Evolutionary conservation across 2,329 filamentous ascomycete species (phyloP).

Genomic region (Alternaria arborescens): DNA sequence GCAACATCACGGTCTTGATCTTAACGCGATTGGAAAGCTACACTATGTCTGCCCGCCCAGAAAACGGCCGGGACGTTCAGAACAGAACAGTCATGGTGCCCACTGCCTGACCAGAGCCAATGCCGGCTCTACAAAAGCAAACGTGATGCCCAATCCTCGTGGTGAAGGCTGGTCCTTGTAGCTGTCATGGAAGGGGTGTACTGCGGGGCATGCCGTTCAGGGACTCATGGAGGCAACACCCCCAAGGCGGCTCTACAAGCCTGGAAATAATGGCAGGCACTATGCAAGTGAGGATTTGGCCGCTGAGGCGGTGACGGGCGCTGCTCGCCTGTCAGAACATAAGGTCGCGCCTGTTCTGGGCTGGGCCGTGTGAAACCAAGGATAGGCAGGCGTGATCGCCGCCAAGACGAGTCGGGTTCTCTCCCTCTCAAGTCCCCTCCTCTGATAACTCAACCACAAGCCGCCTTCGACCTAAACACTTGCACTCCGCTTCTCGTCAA

Average conservation of each 20-base stretch:
- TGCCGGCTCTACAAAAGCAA: neutral
- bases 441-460: constrained; percentile 38
- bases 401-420: constrained; percentile 33
- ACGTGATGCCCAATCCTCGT: constrained; percentile 18
- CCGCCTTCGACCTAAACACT: constrained; percentile 30
- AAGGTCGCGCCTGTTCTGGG: constrained; percentile 34
- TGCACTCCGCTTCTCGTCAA: constrained; percentile 30
- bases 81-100: neutral
- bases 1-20: neutral
- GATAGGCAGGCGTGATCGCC: constrained; percentile 39
- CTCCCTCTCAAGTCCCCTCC: constrained; percentile 34
- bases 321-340: constrained; percentile 21
- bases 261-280: neutral
- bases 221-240: neutral
- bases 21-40: neutral
- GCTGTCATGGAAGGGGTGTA: constrained; percentile 24
- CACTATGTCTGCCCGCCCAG: neutral
- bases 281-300: constrained; percentile 9
- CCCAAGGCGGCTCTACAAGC: neutral
- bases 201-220: constrained; percentile 29
- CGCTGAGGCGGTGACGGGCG: constrained; percentile 20
- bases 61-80: neutral
- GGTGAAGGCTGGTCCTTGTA: constrained; percentile 15
- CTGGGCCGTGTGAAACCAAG: constrained; percentile 40
- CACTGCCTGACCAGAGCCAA: neutral